phyloP scores from a whole-genome alignment of 2,329 filamentous ascomycete genomes.

The Sarocladium kiliense region DNA sequence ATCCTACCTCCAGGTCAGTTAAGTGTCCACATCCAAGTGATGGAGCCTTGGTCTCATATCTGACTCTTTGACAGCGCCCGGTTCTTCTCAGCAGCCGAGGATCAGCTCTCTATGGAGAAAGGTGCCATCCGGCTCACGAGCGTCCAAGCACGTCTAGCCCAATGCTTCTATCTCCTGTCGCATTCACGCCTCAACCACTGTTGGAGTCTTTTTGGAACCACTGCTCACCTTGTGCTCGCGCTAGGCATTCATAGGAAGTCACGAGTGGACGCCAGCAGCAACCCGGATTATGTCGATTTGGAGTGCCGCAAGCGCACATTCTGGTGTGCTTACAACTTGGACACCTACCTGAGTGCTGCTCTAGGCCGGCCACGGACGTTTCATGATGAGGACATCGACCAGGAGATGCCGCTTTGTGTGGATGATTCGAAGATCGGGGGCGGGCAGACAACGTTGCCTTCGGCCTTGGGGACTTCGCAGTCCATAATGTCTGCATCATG shows the following conservation, averaged over 20 bases:
- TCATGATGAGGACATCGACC: slow-evolving; percentile 61
- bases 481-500: slow-evolving; percentile 25
- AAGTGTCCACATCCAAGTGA: too few species aligned
- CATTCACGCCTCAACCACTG: slow-evolving; percentile 42
- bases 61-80: slow-evolving; percentile 16
- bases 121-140: slow-evolving; percentile 32
- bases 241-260: slow-evolving; percentile 34
- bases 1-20: slow-evolving; percentile 13
- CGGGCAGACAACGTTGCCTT: neutral
- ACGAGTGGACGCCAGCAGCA: slow-evolving; percentile 5
- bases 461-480: neutral
- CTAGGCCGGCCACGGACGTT: slow-evolving; percentile 57
- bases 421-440: slow-evolving; percentile 46
- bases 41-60: neutral
- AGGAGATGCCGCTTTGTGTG: slow-evolving; percentile 48
- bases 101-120: slow-evolving; percentile 32
- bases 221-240: slow-evolving; percentile 31
- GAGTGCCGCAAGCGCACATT: slow-evolving; percentile 44
- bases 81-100: slow-evolving; percentile 29
- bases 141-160: slow-evolving; percentile 34
- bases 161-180: slow-evolving; percentile 38
- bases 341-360: slow-evolving; percentile 59
- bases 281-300: slow-evolving; percentile 26
- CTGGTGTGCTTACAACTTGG: slow-evolving; percentile 60
- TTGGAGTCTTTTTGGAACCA: slow-evolving; percentile 41